Percentiles rank a stretch among this genome's conserved stretches.
phyloP scores from a whole-genome alignment of 164 flowering plant species.

The Magnolia changhungtana region DNA sequence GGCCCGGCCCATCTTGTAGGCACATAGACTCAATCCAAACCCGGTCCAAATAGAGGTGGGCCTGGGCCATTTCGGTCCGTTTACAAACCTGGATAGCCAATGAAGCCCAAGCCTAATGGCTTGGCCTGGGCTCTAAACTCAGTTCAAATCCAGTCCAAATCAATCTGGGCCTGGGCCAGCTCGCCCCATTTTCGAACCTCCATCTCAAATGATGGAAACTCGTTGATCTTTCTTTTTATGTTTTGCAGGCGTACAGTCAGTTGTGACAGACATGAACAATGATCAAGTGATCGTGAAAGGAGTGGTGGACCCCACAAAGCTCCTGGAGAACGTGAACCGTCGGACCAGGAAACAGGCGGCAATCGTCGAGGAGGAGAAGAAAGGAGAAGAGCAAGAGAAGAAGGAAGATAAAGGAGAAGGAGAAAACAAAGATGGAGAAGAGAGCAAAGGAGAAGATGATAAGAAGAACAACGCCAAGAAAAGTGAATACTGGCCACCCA shows the following conservation, averaged over 20 bases:
- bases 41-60: too few species aligned
- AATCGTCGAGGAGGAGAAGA: conserved; percentile 47
- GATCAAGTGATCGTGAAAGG: conserved; percentile 67
- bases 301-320: conserved; percentile 51
- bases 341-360: conserved; percentile 58
- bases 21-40: too few species aligned
- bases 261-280: conserved; percentile 47
- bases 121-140: too few species aligned
- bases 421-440: conserved; percentile 32
- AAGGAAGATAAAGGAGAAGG: conserved; percentile 28
- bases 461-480: conserved; percentile 41
- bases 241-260: conserved; percentile 71
- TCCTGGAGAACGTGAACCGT: conserved; percentile 59
- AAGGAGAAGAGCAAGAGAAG: conserved; percentile 20
- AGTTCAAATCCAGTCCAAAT: too few species aligned
- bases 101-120: too few species aligned
- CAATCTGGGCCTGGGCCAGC: too few species aligned
- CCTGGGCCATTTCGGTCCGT: too few species aligned
- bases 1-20: too few species aligned
- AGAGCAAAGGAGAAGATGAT: conserved; percentile 38
- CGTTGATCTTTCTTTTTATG: background rate
- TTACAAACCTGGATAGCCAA: too few species aligned
- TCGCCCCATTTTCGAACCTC: too few species aligned
- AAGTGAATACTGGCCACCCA: conserved; percentile 61
- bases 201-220: background rate